Conservation (phyloP, 2,329 filamentous ascomycete genomes). For the Magnaporthales sp. region DNA sequence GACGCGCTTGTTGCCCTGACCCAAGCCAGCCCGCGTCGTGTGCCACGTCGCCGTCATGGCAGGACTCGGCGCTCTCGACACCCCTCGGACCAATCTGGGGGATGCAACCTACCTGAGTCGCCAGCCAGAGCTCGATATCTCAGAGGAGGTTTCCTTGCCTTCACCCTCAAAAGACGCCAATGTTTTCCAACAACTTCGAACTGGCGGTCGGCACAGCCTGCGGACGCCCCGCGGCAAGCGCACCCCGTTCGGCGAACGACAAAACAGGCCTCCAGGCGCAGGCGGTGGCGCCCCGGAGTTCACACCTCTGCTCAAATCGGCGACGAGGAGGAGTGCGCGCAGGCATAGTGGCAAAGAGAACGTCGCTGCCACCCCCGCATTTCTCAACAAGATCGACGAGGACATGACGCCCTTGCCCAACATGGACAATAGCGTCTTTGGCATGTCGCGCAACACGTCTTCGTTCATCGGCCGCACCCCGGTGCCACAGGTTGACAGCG, state of each 20-base stretch:
- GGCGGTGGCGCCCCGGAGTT: constrained; percentile 63
- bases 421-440: constrained; percentile 65
- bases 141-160: constrained; percentile 78
- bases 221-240: constrained; percentile 64
- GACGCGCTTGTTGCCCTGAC: background rate
- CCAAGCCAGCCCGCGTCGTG: constrained; percentile 2
- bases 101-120: constrained; percentile 74
- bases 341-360: constrained; percentile 54
- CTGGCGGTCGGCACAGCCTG: constrained; percentile 49
- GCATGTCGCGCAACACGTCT: constrained; percentile 55
- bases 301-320: constrained; percentile 82
- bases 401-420: constrained; percentile 67
- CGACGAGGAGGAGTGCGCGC: constrained; percentile 63
- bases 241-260: constrained; percentile 60
- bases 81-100: constrained; percentile 75
- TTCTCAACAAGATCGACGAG: constrained; percentile 56
- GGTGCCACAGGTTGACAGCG: constrained; percentile 65
- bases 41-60: constrained; percentile 42
- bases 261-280: constrained; percentile 59
- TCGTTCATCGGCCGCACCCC: constrained; percentile 61
- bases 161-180: constrained; percentile 72
- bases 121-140: constrained; percentile 70
- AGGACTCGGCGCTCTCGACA: constrained; percentile 63
- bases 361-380: constrained; percentile 58
- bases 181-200: constrained; percentile 65